phyloP scores from a whole-genome alignment of 2,329 filamentous ascomycete species.

The Teratosphaeria zuluensis region DNA sequence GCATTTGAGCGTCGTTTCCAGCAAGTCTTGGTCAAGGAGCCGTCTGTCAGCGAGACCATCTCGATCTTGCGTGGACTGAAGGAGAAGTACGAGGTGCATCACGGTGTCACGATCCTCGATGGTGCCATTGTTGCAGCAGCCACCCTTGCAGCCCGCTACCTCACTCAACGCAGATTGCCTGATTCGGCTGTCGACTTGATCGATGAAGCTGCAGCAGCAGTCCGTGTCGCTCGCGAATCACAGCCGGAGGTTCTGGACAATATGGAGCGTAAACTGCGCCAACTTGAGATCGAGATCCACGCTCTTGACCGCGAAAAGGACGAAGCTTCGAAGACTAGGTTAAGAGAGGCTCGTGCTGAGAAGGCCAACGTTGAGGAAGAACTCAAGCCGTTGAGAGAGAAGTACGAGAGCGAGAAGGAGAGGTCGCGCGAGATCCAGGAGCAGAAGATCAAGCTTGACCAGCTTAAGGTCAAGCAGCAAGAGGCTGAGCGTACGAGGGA shows the following conservation, averaged over 20 bases:
- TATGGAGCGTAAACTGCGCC: conserved; percentile 77
- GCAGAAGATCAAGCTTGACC: conserved; percentile 88
- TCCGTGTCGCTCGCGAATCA: conserved; percentile 88
- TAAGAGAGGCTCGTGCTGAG: conserved; percentile 76
- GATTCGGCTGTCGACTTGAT: conserved; percentile 96
- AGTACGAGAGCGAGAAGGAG: conserved; percentile 88
- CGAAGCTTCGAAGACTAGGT: conserved; percentile 75
- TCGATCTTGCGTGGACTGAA: conserved; percentile 98
- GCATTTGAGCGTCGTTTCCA: conserved; percentile 98
- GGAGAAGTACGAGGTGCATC: conserved; percentile 95
- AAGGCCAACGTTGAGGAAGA: conserved; percentile 93
- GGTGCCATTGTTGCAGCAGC: conserved; percentile 84
- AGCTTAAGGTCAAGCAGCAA: conserved; percentile 81
- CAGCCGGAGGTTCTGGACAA: conserved; percentile 94
- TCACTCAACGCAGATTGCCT: conserved; percentile 80
- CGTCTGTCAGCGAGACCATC: conserved; percentile 76
- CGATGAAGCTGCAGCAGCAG: conserved; percentile 93
- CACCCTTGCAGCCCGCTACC: conserved; percentile 85
- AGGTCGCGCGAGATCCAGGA: conserved; percentile 79
- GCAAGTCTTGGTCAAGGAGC: conserved; percentile 94
- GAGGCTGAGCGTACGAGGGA: conserved; percentile 85
- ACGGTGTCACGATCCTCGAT: conserved; percentile 93
- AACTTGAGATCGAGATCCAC: conserved; percentile 95
- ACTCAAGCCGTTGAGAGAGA: conserved; percentile 79
- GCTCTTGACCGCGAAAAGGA: conserved; percentile 90